Conservation (phyloP, 1,284 basidiomycete species). For the Rhodotorula sp. region DNA sequence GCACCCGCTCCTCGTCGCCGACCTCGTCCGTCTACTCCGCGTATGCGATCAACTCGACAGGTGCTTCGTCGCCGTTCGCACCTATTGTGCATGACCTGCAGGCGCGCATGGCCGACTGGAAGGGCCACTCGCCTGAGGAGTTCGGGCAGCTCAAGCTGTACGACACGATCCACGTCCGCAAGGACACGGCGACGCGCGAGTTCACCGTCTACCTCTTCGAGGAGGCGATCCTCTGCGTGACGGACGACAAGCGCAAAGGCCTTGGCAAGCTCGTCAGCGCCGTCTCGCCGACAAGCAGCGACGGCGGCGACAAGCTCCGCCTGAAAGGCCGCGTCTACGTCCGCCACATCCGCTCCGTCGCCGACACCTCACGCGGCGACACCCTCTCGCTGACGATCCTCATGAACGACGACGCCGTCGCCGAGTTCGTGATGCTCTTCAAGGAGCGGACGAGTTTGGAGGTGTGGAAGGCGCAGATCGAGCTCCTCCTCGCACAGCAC, state of each 20-base stretch:
- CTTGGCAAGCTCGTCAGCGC: slow-evolving; percentile 64
- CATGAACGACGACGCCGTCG: slow-evolving; percentile 71
- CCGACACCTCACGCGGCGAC: slow-evolving; percentile 23
- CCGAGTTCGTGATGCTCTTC: slow-evolving; percentile 93
- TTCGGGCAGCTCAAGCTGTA: slow-evolving; percentile 88
- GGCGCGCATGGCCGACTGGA: slow-evolving; percentile 88
- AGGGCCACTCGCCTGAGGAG: slow-evolving; percentile 77
- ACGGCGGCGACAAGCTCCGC: slow-evolving; percentile 67
- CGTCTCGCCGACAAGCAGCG: slow-evolving; percentile 35
- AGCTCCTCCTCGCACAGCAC: slow-evolving; percentile 63
- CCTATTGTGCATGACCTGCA: slow-evolving; percentile 83
- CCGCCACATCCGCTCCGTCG: slow-evolving; percentile 31
- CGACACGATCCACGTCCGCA: slow-evolving; percentile 82
- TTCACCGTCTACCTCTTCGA: slow-evolving; percentile 66
- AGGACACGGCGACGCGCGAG: slow-evolving; percentile 70
- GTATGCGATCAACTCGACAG: slow-evolving; percentile 18
- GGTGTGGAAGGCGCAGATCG: slow-evolving; percentile 79
- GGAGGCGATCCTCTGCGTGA: slow-evolving; percentile 93
- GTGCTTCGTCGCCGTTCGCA: slow-evolving; percentile 56
- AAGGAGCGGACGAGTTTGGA: slow-evolving; percentile 84
- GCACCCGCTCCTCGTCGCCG: slow-evolving; percentile 26
- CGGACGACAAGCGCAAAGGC: slow-evolving; percentile 82
- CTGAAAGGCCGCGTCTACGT: slow-evolving; percentile 80
- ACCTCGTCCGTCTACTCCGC: slow-evolving; percentile 31
- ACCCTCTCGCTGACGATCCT: slow-evolving; percentile 39